Base-by-base conservation (phyloP, 108 stramenopile species). In the Cyclotella baltica region DNA sequence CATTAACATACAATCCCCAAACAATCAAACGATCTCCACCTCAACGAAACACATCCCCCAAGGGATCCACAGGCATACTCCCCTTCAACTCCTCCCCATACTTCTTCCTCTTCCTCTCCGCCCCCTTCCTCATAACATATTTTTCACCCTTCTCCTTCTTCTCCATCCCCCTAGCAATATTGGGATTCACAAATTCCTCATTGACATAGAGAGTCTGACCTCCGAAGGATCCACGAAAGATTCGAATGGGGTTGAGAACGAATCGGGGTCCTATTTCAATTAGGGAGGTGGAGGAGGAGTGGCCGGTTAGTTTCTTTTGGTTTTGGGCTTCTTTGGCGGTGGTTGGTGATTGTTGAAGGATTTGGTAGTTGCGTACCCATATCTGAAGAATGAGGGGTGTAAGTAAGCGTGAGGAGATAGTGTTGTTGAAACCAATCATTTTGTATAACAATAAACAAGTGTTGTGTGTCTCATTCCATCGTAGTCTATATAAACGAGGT, bases 201-300 rank as follows among this genome's bases (percentile, higher is more conserved):
- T 99, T 99, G 63, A 89, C 86, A 64, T 88, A 98, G 10, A 99
- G 81, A 6, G 98, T 98, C 64, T 97, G 97, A 1, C 99, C 99
- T n/a, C 97, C 97, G 67, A 99, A 98, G 29, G 97, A 95, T 36
- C 99, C 99, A 29, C 90, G 83, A 72, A 99, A 99, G 68, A 99
- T 90, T 28, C 98, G 88, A 65, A 99, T 98, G 18, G 98, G 98
- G 38, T 96, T 88, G 48, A 99, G 89, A 18, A 99, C 98, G 80
- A 99, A 98, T 15, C 99, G 88, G 20, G 99, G 99, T 35, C 99
- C 99, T 56, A 99, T 98, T 81, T 99, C 99, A 19, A 99, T 97
- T 0, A 99, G 87, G 13, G 93, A 93, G 33, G 97, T 96, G 35
- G 84, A 64, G 61, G 87, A 84, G 67, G 87, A 82, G 84, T 92